Conservation (phyloP, 495 filamentous ascomycete species). For the Penicillium coffeae region DNA sequence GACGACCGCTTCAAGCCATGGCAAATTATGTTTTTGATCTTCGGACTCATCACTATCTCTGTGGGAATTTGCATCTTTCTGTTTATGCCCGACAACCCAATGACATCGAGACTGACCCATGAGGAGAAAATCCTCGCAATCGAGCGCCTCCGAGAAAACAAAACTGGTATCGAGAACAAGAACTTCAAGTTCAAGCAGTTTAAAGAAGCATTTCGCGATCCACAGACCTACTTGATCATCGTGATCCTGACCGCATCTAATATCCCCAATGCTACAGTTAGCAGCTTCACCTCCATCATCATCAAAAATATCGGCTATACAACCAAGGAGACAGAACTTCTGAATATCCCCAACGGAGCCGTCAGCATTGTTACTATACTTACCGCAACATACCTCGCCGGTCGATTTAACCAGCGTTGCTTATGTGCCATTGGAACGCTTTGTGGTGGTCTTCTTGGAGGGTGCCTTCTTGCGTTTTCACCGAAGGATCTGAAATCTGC, state of each 20-base stretch:
- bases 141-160: constrained; percentile 51
- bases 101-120: constrained; percentile 41
- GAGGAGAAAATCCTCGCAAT: constrained; percentile 49
- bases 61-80: constrained; percentile 30
- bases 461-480: constrained; percentile 58
- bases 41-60: constrained; percentile 33
- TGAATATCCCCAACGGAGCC: constrained; percentile 61
- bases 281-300: constrained; percentile 30
- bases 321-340: constrained; percentile 51
- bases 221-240: constrained; percentile 31
- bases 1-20: constrained; percentile 50
- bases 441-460: constrained; percentile 47
- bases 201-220: constrained; percentile 29
- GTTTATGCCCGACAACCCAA: constrained; percentile 49
- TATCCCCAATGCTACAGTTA: constrained; percentile 27
- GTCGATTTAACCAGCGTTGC: constrained; percentile 47
- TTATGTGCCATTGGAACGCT: constrained; percentile 38
- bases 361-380: constrained; percentile 56
- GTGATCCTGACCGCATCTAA: constrained; percentile 23
- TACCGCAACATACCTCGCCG: constrained; percentile 37
- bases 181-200: constrained; percentile 50
- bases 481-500: constrained; percentile 27
- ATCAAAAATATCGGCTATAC: constrained; percentile 38
- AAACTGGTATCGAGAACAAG: constrained; percentile 54
- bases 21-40: constrained; percentile 65